Evolutionary conservation across 768 basidiomycete genomes (phyloP).

Genomic region (Amylocystis lapponica): DNA sequence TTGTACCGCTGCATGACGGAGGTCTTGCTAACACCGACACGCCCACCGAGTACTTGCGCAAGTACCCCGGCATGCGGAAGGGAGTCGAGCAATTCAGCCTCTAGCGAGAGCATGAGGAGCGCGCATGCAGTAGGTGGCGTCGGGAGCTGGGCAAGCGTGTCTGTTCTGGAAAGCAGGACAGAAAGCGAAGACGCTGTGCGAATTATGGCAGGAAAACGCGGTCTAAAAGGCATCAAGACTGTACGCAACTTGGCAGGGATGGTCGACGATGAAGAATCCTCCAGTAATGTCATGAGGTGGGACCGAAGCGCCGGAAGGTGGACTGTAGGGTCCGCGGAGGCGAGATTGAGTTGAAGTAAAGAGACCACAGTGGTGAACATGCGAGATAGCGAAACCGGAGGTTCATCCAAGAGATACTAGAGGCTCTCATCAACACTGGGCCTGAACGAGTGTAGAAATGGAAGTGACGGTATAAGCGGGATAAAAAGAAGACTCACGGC

Average conservation of each 20-base stretch:
- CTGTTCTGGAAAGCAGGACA: slow-evolving; percentile 15
- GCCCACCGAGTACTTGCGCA: slow-evolving; percentile 47
- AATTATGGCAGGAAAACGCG: slow-evolving; percentile 13
- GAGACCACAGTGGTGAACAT: slow-evolving; percentile 47
- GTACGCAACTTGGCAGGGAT: slow-evolving; percentile 15
- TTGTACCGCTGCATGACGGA: slow-evolving; percentile 70
- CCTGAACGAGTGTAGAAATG: slow-evolving; percentile 9
- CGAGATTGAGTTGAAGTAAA: slow-evolving; percentile 48
- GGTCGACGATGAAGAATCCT: slow-evolving; percentile 5
- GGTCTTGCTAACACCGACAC: slow-evolving; percentile 43
- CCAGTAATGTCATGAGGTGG: slow-evolving; percentile 33
- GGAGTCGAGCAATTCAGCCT: slow-evolving; percentile 53
- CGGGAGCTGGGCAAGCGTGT: slow-evolving; percentile 32
- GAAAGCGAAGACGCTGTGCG: slow-evolving; percentile 18
- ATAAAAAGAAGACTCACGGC: slow-evolving; percentile 35
- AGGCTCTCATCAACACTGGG: slow-evolving; percentile 16
- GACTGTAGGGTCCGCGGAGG: slow-evolving; percentile 49
- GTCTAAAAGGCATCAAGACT: slow-evolving; percentile 12
- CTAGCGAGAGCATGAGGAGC: slow-evolving; percentile 61
- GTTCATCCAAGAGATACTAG: slow-evolving; percentile 47
- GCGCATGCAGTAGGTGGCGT: slow-evolving; percentile 58
- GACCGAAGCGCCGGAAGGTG: slow-evolving; percentile 53
- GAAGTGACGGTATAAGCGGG: slow-evolving; percentile 2
- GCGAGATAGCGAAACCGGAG: slow-evolving; percentile 45
- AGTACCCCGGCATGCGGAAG: slow-evolving; percentile 52